A percentile compares a stretch with the other conserved stretches of the same genome.
phyloP scores from a whole-genome alignment of 2,329 filamentous ascomycete genomes.

The Aotearoamyces nothofagi region DNA sequence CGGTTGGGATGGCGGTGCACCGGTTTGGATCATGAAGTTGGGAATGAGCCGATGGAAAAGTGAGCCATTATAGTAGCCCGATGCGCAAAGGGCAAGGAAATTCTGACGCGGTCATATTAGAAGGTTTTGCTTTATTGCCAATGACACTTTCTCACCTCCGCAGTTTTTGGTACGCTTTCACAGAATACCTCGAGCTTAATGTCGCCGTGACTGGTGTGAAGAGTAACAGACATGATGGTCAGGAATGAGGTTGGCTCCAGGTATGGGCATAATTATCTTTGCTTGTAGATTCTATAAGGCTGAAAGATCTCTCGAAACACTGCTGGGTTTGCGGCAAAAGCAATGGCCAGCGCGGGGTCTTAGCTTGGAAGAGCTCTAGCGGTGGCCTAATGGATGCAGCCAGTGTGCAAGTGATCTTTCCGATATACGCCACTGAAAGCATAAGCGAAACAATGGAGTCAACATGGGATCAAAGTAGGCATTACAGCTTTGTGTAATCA shows the following conservation, averaged over 20 bases:
- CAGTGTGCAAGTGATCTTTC: too few species aligned
- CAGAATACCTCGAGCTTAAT: slow-evolving; percentile 96
- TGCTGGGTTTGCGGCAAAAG: too few species aligned
- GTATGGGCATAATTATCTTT: too few species aligned
- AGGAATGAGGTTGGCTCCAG: too few species aligned
- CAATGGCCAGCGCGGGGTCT: too few species aligned
- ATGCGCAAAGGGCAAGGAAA: slow-evolving; percentile 76
- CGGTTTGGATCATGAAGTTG: slow-evolving; percentile 68
- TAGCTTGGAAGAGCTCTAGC: too few species aligned
- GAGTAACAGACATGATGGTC: slow-evolving; percentile 46
- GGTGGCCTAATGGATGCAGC: too few species aligned
- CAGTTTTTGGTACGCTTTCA: slow-evolving; percentile 83
- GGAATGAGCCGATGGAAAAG: slow-evolving; percentile 72
- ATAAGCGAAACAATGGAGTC: too few species aligned
- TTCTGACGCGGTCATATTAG: slow-evolving; percentile 37
- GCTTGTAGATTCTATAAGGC: not conserved
- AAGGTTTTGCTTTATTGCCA: slow-evolving; percentile 6
- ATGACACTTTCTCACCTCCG: slow-evolving; percentile 48
- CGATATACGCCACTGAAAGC: too few species aligned
- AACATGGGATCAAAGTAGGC: too few species aligned
- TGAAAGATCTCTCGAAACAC: too few species aligned
- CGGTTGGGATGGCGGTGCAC: slow-evolving; percentile 44
- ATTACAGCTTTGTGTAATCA: too few species aligned
- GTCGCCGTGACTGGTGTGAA: slow-evolving; percentile 81
- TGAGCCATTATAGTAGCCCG: slow-evolving; percentile 58